phyloP scores from a whole-genome alignment of 441 rosid species.

The Populus hybrid region DNA sequence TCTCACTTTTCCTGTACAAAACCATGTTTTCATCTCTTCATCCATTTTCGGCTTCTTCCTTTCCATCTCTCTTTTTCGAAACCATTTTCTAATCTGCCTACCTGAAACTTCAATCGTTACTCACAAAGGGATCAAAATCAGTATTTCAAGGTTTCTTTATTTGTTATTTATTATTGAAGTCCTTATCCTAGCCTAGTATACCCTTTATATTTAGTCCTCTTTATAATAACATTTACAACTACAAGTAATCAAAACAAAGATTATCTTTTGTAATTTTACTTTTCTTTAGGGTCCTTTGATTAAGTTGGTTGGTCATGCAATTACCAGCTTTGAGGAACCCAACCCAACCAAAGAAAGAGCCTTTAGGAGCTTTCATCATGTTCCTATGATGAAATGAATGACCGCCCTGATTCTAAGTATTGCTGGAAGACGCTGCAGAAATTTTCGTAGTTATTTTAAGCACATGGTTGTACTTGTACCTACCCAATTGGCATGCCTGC shows the following conservation, averaged over 20 bases:
- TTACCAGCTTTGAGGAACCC: neutral
- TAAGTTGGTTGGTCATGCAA: no score
- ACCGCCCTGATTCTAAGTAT: neutral
- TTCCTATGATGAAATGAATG: neutral
- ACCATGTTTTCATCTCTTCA: neutral
- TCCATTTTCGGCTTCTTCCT: no score
- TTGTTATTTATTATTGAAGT: neutral
- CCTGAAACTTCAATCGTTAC: neutral
- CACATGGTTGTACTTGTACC: conserved; percentile 21
- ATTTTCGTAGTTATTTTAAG: conserved; percentile 27
- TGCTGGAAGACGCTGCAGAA: conserved; percentile 15
- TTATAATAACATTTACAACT: neutral
- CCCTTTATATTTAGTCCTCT: neutral
- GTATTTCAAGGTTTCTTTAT: no score
- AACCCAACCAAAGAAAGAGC: no score
- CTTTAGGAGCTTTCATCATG: neutral
- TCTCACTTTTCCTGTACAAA: neutral
- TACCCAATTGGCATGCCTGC: conserved; percentile 32
- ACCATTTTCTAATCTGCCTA: no score
- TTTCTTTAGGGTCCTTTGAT: neutral
- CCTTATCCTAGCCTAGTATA: neutral
- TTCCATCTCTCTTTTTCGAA: neutral
- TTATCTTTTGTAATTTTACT: neutral
- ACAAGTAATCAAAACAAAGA: neutral
- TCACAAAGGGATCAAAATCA: neutral